Evolutionary conservation across 129 eudicot genomes (phyloP), one percentile per base, ranked within the genome.

Genomic region (Artemisia tridentata): DNA sequence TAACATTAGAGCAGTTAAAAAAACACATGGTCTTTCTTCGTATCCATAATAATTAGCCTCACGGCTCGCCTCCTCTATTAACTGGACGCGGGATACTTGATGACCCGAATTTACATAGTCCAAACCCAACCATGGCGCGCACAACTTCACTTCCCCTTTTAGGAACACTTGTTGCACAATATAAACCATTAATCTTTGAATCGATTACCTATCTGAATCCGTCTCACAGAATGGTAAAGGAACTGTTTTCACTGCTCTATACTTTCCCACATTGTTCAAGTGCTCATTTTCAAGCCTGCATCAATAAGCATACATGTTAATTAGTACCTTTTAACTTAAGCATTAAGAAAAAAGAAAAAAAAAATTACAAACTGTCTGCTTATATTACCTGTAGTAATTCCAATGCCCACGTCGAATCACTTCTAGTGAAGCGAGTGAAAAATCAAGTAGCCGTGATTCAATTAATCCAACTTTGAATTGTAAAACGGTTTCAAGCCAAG

Each of bases 391-490:
- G 51, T 95, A 95, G 80, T 80, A 95, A 67, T 95, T 95, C 99
- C 99, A 95, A 71, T 90, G 99, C 8, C 99, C 97, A 6, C 99
- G 99, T 11, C 99, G 92, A 27, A 95, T 88, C 73, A 95, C 96
- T 81, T 93, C 99, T 62, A 93, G 62, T 5, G 99, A 90, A 77
- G 99, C 97, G 70, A 93, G 80, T 45, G 81, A 75, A 73, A 93
- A 93, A 31, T 90, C 97, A 50, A 93, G 85, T 79, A 90, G 51
- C 13, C 88, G 78, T 4, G 91, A 83, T 79, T 93, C 96, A 25
- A 93, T 43, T 43, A 84, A 65, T 67, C 96, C 96, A 43, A 84
- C 34, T 57, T 88, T 87, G 73, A 87, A 90, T 41, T 75, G 76
- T 84, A 88, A 75, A 63, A 93, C 89, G 5, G 91, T 90, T 84